phyloP scores from a whole-genome alignment of 306 rosid genomes.

The Biancaea sappan region DNA sequence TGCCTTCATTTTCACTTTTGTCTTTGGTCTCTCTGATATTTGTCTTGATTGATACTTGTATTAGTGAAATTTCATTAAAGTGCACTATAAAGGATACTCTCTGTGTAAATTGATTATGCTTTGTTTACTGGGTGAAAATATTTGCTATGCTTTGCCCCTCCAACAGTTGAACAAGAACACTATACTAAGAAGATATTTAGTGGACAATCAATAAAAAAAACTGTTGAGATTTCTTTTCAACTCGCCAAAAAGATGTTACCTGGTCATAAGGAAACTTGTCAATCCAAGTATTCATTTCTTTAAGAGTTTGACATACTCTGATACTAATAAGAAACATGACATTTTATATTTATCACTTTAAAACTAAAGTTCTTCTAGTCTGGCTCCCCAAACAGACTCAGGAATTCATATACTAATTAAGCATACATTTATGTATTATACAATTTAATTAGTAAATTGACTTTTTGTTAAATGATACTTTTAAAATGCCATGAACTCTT shows the following conservation, averaged over 20 bases:
- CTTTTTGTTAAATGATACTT: background rate
- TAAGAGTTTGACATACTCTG: too few species aligned
- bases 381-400: background rate
- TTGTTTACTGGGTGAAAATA: too few species aligned
- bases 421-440: too few species aligned
- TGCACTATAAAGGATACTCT: background rate
- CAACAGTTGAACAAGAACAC: too few species aligned
- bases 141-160: background rate
- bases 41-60: background rate
- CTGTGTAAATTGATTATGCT: background rate
- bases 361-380: background rate
- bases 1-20: background rate
- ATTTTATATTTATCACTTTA: background rate
- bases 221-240: too few species aligned
- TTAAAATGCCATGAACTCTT: background rate
- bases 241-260: too few species aligned
- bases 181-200: too few species aligned
- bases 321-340: background rate
- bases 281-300: too few species aligned
- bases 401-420: background rate
- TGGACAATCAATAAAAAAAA: too few species aligned
- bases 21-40: background rate
- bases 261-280: background rate
- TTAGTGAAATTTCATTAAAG: background rate
- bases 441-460: background rate